Base-by-base conservation (phyloP, 768 basidiomycete species). In the Boletus pseudopeckii region DNA sequence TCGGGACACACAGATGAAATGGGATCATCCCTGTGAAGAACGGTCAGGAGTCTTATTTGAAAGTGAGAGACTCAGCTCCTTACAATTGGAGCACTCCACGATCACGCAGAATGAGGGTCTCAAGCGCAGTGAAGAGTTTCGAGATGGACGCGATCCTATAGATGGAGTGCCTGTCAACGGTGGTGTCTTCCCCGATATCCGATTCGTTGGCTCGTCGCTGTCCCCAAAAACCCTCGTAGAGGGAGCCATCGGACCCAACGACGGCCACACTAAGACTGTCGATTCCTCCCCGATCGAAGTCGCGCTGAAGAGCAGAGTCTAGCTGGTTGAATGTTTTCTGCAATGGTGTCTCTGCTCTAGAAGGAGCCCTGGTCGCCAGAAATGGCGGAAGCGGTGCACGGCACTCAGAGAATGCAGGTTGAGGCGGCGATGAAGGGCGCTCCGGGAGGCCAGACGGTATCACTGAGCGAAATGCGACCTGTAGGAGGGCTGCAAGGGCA, bases 121-220 rank as follows among this genome's bases (percentile, higher is more conserved):
- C 78, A 5, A 80, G 56, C 0, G 74, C 72, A 4, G 75, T 72
- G 58, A 81, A 80, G 53, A 82, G 64, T 64, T 82, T 84, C 7
- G 77, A 74, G 50, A 80, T 74, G 38, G 77, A 80, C 2, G 80
- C 80, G 24, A 82, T 68, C 26, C 82, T 72, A 56, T 81, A 82
- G 45, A 80, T 72, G 0, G 79, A 76, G 58, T 80, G 61, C 47
- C 72, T 69, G n/a, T 74, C 64, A 1, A 76, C 71, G 0, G 60
- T 63, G 5, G 58, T 58, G 10, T 53, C 54, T 7, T 60, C 47
- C 17, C 54, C 53, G 2, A 46, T 38, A n/a, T 56, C 58, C 3
- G 72, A 68, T 57, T 78, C 79, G 52, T 82, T 81, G 32, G 77
- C 79, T 45, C 71, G 65, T 34, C 70, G 66, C 7, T 58, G 58